Percentiles rank a stretch among this genome's conserved stretches.
phyloP scores from a whole-genome alignment of 2,329 filamentous ascomycete species.

The Colletotrichum camelliae region DNA sequence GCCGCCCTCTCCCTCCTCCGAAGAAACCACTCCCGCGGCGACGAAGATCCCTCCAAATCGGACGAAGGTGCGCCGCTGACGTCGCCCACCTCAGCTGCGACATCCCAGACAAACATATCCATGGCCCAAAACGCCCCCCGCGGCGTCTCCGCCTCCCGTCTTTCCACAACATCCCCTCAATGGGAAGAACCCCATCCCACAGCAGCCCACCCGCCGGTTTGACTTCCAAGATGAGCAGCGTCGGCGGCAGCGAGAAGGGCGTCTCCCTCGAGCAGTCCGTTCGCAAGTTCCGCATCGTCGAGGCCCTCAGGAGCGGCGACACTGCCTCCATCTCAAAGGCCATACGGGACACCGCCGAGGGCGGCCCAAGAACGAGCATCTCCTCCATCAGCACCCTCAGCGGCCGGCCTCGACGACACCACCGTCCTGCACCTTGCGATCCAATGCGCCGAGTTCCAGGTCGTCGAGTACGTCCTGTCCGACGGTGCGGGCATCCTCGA shows the following conservation, averaged over 20 bases:
- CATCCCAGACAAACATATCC: conserved; percentile 35
- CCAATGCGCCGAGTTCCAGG: conserved; percentile 90
- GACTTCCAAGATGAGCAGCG: conserved; percentile 20
- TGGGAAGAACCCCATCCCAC: conserved; percentile 47
- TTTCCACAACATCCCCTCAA: conserved; percentile 47
- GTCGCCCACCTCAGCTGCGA: conserved; percentile 36
- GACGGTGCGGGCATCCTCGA: conserved; percentile 72
- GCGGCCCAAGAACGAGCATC: conserved; percentile 59
- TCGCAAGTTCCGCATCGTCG: conserved; percentile 91
- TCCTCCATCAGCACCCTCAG: conserved; percentile 54
- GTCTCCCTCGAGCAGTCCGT: conserved; percentile 88
- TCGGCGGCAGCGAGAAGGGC: conserved; percentile 43
- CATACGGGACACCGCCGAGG: conserved; percentile 70
- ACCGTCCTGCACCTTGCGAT: conserved; percentile 92
- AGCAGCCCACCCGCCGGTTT: conserved; percentile 26
- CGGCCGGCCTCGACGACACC: conserved; percentile 72
- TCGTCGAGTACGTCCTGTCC: conserved; percentile 94
- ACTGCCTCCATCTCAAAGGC: conserved; percentile 88
- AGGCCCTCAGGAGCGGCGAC: conserved; percentile 88
- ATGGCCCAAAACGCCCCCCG: conserved; percentile 42
- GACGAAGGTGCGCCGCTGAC: conserved; percentile 51
- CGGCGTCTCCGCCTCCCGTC: conserved; percentile 48
- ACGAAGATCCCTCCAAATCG: conserved; percentile 55
- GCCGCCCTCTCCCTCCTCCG: conserved; percentile 59
- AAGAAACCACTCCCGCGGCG: conserved; percentile 54